phyloP scores from a whole-genome alignment of 495 filamentous ascomycete species.

The Niebla homalea region DNA sequence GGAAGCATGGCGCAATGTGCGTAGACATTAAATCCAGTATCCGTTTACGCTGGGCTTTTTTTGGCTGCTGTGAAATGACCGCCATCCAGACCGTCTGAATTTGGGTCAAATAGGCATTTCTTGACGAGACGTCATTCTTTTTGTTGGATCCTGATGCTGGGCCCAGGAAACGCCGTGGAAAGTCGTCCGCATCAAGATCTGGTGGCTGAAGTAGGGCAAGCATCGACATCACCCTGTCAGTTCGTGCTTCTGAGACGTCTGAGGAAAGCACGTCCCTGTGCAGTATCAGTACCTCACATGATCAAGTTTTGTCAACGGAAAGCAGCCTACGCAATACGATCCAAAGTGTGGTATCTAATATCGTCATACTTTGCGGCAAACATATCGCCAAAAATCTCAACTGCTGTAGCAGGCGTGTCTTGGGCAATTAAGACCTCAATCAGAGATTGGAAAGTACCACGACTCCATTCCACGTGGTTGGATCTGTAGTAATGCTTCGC shows the following conservation, averaged over 20 bases:
- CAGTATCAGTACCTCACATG: background rate
- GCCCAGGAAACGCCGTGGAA: constrained; percentile 51
- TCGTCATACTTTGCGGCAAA: constrained; percentile 73
- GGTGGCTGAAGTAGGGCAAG: constrained; percentile 54
- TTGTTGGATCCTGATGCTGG: constrained; percentile 50
- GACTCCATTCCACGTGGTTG: constrained; percentile 52
- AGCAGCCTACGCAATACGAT: constrained; percentile 47
- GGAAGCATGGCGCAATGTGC: constrained; percentile 78
- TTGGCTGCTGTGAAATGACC: constrained; percentile 50
- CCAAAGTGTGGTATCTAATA: constrained; percentile 68
- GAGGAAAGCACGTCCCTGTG: background rate
- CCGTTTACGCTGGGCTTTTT: constrained; percentile 61
- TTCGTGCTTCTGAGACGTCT: constrained; percentile 14
- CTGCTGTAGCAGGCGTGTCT: constrained; percentile 39
- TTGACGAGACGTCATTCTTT: constrained; percentile 37
- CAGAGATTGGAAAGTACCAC: constrained; percentile 46
- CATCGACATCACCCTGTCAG: constrained; percentile 47
- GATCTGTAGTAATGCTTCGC: constrained; percentile 44
- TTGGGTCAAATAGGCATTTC: constrained; percentile 32
- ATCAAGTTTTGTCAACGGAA: background rate
- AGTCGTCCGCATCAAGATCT: constrained; percentile 38
- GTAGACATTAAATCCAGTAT: constrained; percentile 59
- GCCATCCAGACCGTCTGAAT: constrained; percentile 78
- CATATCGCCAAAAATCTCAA: constrained; percentile 58
- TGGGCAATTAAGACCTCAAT: constrained; percentile 48